Base-by-base conservation (phyloP, 2,329 filamentous ascomycete species). In the Leptographium procerum region DNA sequence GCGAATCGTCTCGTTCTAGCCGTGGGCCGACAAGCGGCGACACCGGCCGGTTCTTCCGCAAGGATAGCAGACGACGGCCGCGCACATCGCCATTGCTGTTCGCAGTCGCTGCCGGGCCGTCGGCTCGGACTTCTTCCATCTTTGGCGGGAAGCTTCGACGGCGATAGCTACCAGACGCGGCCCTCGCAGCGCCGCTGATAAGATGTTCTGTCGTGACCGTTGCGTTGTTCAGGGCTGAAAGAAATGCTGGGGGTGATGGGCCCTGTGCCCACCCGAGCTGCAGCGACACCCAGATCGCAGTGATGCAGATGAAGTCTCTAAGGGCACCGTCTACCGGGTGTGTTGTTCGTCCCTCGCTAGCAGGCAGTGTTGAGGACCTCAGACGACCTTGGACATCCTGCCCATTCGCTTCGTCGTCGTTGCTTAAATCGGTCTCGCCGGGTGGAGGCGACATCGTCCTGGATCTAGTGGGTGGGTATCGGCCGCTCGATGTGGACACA, bases 251-350 rank as follows among this genome's bases (percentile, higher is more conserved):
- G 8, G 45, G 19, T 2, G 26, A 8, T 6, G 16, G 34, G 16
- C n/a, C n/a, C 50, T 57, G 48, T 3, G 56, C 50, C 66, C 68
- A 76, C 10, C 76, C 75, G 59, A 75, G 70, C 11, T 73, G 73
- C 24, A 81, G 68, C 5, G 75, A 71, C 9, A 82, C 72, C 77
- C 77, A 82, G 51, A 80, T 68, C 3, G 75, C 75, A 3, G 78
- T 80, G 28, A 80, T 71, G 13, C 75, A 69, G 62, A 81, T 80
- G n/a, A 82, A 71, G 16, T 64, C 68, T 62, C 74, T 76, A 59
- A 78, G 71, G 34, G 70, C 69, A 36, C 75, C 71, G 60, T 79
- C 75, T 11, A 80, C 67, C 48, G 63, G 57, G 29, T 70, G 68
- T 2, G 69, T 72, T 8, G 66, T 69, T 28, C 72, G 70, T 45